Base-by-base conservation (phyloP, 768 basidiomycete species). In the Hygrophorus pudorinus region DNA sequence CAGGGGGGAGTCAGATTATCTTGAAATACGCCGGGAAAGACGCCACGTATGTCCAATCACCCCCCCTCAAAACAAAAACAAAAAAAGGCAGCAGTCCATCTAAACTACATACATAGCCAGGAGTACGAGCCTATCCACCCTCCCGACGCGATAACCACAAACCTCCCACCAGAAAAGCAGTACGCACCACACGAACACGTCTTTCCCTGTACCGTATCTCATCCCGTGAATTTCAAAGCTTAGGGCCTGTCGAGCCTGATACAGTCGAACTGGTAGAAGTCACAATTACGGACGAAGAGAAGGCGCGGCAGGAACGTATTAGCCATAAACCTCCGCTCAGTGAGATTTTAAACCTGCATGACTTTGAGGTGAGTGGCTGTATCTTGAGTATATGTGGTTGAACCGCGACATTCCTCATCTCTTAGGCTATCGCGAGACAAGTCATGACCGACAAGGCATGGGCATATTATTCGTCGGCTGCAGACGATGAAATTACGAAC, bases 381-480 rank as follows among this genome's bases (percentile, higher is more conserved):
- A 18, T n/a, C 33, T 55, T 42, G 53, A 41, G 11, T 28, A 7
- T 38, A 5, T 33, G 16, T 33, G 14, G 9, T 7, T 43, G 11
- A 5, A 14, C 24, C 16, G 2, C 34, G 9, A 17, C 10, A 24
- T 20, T 32, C 4, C 2, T 27, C 5, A 7, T n/a, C 1, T 27
- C 24, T 18, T 46, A 90, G 87, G 75, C 85, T 13, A 80, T 98
- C 42, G 92, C 90, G 7, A 84, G 75, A 60, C 68, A 69, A 53
- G 81, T 87, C 9, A 81, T 98, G 70, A 65, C 79, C 1, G 81
- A 84, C 28, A 88, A 89, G 59, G 89, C 89, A 0, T 97, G 93
- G 93, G 93, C 92, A 4, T 93, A 93, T 60, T 93, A 97, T 56
- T 90, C 86, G 1, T 92, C 89, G n/a, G 93, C 91, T 13, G 81